Base-by-base conservation (phyloP, 1,139 yeast genomes). In the Yamadazyma blattariae region DNA sequence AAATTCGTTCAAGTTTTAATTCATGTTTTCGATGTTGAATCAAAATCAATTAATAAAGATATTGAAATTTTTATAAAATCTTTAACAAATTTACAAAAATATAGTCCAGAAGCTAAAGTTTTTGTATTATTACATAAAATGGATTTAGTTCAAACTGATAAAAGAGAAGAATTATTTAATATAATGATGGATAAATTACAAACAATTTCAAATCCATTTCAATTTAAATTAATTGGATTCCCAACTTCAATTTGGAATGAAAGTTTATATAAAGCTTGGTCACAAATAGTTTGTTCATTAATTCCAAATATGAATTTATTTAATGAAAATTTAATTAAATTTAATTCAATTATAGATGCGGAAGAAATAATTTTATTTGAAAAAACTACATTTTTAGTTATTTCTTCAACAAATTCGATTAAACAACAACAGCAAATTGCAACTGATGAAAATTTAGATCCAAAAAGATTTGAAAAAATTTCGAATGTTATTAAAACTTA, bases 211-310 rank as follows among this genome's bases (percentile, higher is more conserved):
- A 72, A 77, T 40, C 88, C 88, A 20, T 89, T 72, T 58, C 88
- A 86, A 30, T 89, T 88, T 61, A 70, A 78, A 38, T 67, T 89
- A 29, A 76, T 77, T n/a, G 97, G 97, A 7, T 90, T 89, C 55
- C 92, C 97, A 6, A 92, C 98, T 0, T 86, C 96, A 4, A 92
- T 92, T 40, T 92, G 98, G 98, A 97, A 92, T 60, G 98, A 92
- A 59, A 82, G 95, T 52, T 70, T 92, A 43, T 92, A 90, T 60
- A 87, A 85, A 58, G 98, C 98, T 0, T 92, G 99, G 99, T 86
- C 96, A 4, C 86, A 83, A 37, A 92, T 92, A 42, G 97, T 92
- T 25, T 89, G 97, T 54, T 85, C 97, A 2, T 71, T 92, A 47
- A 90, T 92, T 41, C 97, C 98, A 8, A 92, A 94, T 55, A 90